Evolutionary conservation across 306 rosid genomes (phyloP).

Genomic region (Elaeagnus macrophylla): DNA sequence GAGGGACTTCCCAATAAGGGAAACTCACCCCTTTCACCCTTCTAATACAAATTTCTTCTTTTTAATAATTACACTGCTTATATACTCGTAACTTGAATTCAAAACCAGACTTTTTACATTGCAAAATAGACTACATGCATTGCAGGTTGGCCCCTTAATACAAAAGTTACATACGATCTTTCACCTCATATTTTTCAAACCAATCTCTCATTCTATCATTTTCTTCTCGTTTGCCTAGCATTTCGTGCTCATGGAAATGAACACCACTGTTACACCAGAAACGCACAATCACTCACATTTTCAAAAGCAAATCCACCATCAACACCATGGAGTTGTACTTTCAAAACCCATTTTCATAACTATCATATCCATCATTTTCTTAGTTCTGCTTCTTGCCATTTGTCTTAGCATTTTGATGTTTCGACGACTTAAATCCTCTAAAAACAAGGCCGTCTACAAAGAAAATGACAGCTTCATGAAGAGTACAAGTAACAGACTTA

Average conservation of each 20-base stretch:
- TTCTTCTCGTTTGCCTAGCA: constrained; percentile 15
- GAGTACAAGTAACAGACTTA: constrained; percentile 44
- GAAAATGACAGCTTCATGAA: constrained; percentile 31
- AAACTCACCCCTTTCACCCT: constrained; percentile 22
- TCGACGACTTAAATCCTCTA: constrained; percentile 45
- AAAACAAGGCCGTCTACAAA: constrained; percentile 24
- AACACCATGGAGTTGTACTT: constrained; percentile 30
- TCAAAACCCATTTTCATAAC: constrained; percentile 46
- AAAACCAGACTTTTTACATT: no score
- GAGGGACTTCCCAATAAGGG: constrained; percentile 20
- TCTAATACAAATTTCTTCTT: no score
- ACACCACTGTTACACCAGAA: constrained; percentile 23
- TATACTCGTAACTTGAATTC: no score
- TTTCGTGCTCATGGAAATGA: constrained; percentile 60
- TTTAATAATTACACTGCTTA: no score
- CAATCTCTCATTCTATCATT: constrained; percentile 15
- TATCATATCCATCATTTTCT: constrained; percentile 24
- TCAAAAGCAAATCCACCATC: constrained; percentile 25
- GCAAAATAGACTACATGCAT: no score
- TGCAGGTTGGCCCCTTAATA: no score
- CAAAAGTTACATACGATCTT: constrained; percentile 13
- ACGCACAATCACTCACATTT: constrained; percentile 26
- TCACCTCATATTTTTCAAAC: constrained; percentile 17
- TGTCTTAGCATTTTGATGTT: constrained; percentile 42
- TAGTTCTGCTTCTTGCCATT: constrained; percentile 34